Conservation (phyloP, 257 asterid genomes). For the Cordia subcordata region DNA sequence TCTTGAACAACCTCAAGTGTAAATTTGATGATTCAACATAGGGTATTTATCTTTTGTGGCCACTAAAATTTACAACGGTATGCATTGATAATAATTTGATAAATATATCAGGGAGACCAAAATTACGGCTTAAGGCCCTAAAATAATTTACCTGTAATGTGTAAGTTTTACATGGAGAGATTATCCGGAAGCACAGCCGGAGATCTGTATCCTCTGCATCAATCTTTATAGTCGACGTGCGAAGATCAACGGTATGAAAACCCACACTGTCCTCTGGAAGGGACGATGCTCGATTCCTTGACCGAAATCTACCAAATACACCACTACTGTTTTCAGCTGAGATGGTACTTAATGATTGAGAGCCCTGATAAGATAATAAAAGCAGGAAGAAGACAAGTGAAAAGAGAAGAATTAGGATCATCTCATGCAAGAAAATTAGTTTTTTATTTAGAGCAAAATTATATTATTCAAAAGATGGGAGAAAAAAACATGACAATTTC, state of each 20-base stretch:
- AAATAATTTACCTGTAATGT: slow-evolving; percentile 67
- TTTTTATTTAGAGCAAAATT: no score
- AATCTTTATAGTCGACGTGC: slow-evolving; percentile 77
- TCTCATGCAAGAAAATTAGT: neutral
- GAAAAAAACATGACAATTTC: no score
- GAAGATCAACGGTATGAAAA: slow-evolving; percentile 79
- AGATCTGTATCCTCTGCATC: slow-evolving; percentile 95
- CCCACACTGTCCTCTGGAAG: slow-evolving; percentile 61
- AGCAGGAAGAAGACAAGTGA: neutral
- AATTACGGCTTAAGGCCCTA: neutral
- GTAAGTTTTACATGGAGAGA: slow-evolving; percentile 77
- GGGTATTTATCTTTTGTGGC: no score
- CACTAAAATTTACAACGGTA: no score
- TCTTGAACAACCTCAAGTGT: no score
- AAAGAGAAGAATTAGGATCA: neutral
- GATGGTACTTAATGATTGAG: slow-evolving; percentile 50
- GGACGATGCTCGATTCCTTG: slow-evolving; percentile 59
- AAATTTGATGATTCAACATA: no score
- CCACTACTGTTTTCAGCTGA: slow-evolving; percentile 57
- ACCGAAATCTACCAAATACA: slow-evolving; percentile 86
- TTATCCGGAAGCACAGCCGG: slow-evolving; percentile 91
- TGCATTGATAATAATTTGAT: no score
- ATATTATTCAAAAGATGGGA: no score
- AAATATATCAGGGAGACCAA: neutral
- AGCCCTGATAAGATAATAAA: slow-evolving; percentile 46